These are phyloP conservation scores for Mycena olivaceomarginata DNA, from an alignment of 768 basidiomycete genomes.

Conservation along the genomic window DNA sequence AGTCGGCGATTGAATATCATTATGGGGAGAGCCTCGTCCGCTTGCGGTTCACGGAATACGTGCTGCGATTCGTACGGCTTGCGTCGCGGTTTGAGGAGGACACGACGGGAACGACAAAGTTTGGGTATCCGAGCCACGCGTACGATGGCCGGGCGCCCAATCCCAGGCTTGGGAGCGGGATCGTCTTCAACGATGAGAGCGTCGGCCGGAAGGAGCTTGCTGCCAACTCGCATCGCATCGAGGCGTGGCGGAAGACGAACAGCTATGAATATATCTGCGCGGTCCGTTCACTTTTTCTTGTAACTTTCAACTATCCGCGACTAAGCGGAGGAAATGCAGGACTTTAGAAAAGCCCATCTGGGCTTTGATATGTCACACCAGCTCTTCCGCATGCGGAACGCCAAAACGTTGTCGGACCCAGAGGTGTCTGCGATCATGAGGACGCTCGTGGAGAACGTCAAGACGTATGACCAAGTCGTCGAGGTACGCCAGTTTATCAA, in stretches of 20 bases:
- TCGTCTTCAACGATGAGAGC: slow-evolving; percentile 85
- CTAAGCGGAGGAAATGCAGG: slow-evolving; percentile 63
- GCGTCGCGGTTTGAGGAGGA: slow-evolving; percentile 95
- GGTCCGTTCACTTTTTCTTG: slow-evolving; percentile 61
- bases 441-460: slow-evolving; percentile 81
- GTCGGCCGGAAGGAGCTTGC: slow-evolving; percentile 81
- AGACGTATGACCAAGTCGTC: slow-evolving; percentile 90
- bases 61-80: slow-evolving; percentile 89
- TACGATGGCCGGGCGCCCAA: slow-evolving; percentile 70
- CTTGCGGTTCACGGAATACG: slow-evolving; percentile 93
- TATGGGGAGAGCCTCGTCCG: slow-evolving; percentile 94
- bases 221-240: slow-evolving; percentile 89
- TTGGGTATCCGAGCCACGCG: slow-evolving; percentile 80
- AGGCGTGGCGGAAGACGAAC: slow-evolving; percentile 93
- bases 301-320: slow-evolving; percentile 19
- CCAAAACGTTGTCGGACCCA: slow-evolving; percentile 80
- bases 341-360: slow-evolving; percentile 75
- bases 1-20: slow-evolving; percentile 91
- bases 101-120: slow-evolving; percentile 82
- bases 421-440: slow-evolving; percentile 88
- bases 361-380: slow-evolving; percentile 94
- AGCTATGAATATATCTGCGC: slow-evolving; percentile 84
- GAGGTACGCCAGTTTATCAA: slow-evolving; percentile 75
- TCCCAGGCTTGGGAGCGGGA: slow-evolving; percentile 85
- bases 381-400: slow-evolving; percentile 85